Percentiles rank a stretch among this genome's conserved stretches.
These are phyloP conservation scores for Cercophora samala DNA, from an alignment of 495 filamentous ascomycete species.

Conservation along the genomic window DNA sequence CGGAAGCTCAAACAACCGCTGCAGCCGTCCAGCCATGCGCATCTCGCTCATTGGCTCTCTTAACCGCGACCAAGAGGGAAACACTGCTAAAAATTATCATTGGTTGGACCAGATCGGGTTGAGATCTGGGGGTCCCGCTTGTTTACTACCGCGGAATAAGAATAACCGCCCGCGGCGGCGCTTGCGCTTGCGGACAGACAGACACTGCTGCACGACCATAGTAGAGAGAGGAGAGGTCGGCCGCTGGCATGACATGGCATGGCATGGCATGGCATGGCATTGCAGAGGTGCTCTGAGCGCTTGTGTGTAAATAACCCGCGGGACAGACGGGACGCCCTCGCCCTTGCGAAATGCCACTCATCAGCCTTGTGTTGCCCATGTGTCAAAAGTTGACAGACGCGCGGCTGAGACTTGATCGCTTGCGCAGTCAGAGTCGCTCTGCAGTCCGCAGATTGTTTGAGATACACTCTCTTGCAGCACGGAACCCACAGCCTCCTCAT, in stretches of 20 bases:
- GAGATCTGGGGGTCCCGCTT: background rate
- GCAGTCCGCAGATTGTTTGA: background rate
- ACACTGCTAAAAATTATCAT: conserved; percentile 2
- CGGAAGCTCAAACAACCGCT: background rate
- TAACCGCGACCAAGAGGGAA: background rate
- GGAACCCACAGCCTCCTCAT: background rate
- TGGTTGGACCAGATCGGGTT: background rate
- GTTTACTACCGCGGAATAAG: background rate
- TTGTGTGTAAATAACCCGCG: background rate
- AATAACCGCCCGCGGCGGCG: conserved; percentile 1
- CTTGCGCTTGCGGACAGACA: conserved; percentile 1
- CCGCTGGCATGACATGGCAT: background rate
- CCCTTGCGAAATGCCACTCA: background rate
- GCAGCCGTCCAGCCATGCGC: background rate
- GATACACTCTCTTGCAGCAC: background rate
- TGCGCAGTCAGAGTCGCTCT: background rate
- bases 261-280: background rate
- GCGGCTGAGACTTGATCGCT: background rate
- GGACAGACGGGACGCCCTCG: background rate
- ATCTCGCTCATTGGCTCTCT: background rate
- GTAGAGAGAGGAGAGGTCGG: background rate
- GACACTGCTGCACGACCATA: no score
- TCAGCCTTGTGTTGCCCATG: no score
- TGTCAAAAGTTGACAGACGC: background rate
- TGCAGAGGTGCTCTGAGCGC: background rate